Conservation (phyloP, 2,329 filamentous ascomycete genomes). For the Diaporthe sp. region DNA sequence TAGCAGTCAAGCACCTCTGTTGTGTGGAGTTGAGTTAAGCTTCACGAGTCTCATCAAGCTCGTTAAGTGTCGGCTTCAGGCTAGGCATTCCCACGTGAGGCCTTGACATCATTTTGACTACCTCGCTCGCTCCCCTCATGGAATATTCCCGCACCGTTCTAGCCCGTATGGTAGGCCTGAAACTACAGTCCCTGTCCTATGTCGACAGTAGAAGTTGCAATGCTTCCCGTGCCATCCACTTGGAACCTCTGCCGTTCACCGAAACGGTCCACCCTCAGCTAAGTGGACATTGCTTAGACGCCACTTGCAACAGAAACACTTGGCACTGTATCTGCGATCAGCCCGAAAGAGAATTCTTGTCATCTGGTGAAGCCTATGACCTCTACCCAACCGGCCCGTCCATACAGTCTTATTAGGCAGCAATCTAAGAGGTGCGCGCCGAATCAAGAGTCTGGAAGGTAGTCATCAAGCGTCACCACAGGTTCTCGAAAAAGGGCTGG, state of each 20-base stretch:
- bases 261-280: too few species aligned
- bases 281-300: neutral
- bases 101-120: constrained; percentile 5
- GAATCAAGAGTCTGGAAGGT: neutral
- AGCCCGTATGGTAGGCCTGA: neutral
- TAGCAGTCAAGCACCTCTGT: neutral
- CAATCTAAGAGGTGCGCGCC: neutral
- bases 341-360: neutral
- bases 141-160: neutral
- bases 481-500: too few species aligned
- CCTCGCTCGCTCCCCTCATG: neutral
- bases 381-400: neutral
- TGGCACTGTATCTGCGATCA: neutral
- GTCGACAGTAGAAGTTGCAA: neutral
- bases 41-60: neutral
- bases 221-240: neutral
- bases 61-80: too few species aligned
- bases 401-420: neutral
- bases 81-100: constrained; percentile 8
- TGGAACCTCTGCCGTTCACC: neutral
- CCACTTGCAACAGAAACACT: neutral
- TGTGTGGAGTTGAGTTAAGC: neutral
- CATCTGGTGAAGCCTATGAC: neutral
- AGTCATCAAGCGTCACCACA: too few species aligned
- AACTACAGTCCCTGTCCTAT: neutral